A percentile compares a stretch with the other conserved stretches of the same genome.
Conservation (phyloP, 768 basidiomycete genomes). For the Exsudoporus frostii region DNA sequence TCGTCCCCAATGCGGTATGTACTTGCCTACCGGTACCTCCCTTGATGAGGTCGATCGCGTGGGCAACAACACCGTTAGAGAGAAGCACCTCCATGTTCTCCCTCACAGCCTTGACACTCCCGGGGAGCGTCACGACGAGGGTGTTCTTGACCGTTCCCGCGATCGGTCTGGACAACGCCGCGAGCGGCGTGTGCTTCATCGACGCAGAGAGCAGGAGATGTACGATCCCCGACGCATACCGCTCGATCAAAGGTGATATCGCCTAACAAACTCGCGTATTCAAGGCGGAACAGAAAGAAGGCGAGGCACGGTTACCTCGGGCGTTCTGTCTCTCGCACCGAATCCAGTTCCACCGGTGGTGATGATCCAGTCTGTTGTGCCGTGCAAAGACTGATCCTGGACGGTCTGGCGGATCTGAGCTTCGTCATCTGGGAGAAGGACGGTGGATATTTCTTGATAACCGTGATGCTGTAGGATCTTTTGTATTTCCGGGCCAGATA, state of each 20-base stretch:
- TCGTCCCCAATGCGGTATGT: slow-evolving; percentile 48
- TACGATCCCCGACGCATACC: slow-evolving; percentile 67
- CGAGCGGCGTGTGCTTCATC: slow-evolving; percentile 70
- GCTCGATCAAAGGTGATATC: slow-evolving; percentile 59
- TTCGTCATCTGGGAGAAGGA: slow-evolving; percentile 68
- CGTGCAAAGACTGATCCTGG: slow-evolving; percentile 41
- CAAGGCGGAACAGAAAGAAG: neutral
- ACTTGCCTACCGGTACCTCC: slow-evolving; percentile 64
- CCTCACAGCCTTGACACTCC: slow-evolving; percentile 80
- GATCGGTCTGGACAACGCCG: slow-evolving; percentile 78
- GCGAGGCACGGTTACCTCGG: slow-evolving; percentile 54
- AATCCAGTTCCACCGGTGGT: slow-evolving; percentile 90
- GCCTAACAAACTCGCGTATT: slow-evolving; percentile 38
- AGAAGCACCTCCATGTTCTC: slow-evolving; percentile 72
- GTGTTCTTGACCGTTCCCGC: slow-evolving; percentile 68
- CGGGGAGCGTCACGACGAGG: slow-evolving; percentile 78
- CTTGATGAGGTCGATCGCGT: slow-evolving; percentile 69
- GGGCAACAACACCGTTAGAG: slow-evolving; percentile 52
- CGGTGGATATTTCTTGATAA: slow-evolving; percentile 35
- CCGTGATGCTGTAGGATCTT: slow-evolving; percentile 42
- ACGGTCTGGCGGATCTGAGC: slow-evolving; percentile 48
- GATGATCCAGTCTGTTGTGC: slow-evolving; percentile 67
- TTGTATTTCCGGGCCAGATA: slow-evolving; percentile 63
- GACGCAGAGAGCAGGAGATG: slow-evolving; percentile 71
- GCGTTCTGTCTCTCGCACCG: slow-evolving; percentile 74